A percentile compares a stretch with the other conserved stretches of the same genome.
Conservation (phyloP, 2,329 filamentous ascomycete species). For the Fusarium domesticum region DNA sequence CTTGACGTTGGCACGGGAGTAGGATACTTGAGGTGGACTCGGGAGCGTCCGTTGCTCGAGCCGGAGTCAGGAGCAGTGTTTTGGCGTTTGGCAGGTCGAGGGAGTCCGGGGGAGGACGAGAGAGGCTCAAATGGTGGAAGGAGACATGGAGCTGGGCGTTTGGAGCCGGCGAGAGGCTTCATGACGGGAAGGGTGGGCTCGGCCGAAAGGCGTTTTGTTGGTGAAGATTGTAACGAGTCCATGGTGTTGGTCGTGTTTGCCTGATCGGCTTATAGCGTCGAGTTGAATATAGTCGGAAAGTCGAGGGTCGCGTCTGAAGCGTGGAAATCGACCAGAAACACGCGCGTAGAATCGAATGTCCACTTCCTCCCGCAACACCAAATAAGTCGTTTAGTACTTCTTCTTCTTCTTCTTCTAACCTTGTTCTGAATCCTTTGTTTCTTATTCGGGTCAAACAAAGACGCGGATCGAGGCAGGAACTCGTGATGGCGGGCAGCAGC, state of each 20-base stretch:
- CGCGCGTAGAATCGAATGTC: conserved; percentile 5
- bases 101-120: conserved; percentile 72
- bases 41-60: conserved; percentile 17
- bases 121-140: conserved; percentile 77
- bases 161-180: conserved; percentile 44
- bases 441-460: neutral
- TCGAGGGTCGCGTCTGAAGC: conserved; percentile 9
- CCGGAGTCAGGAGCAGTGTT: conserved; percentile 36
- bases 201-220: conserved; percentile 29
- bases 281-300: neutral
- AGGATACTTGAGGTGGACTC: conserved; percentile 70
- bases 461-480: neutral
- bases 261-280: conserved; percentile 2
- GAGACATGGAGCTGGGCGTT: conserved; percentile 64
- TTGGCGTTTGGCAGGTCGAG: conserved; percentile 67
- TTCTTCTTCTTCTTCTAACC: conserved; percentile 3
- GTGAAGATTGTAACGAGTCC: conserved; percentile 39
- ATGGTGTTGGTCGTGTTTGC: conserved; percentile 19
- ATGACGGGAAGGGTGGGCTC: conserved; percentile 37
- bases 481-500: neutral
- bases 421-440: neutral
- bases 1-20: conserved; percentile 93
- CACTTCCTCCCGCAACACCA: conserved; percentile 1
- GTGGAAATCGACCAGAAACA: conserved; percentile 5
- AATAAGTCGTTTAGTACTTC: conserved; percentile 1